These are phyloP conservation scores for Abrus precatorius DNA, from an alignment of 306 rosid genomes.

Conservation along the genomic window DNA sequence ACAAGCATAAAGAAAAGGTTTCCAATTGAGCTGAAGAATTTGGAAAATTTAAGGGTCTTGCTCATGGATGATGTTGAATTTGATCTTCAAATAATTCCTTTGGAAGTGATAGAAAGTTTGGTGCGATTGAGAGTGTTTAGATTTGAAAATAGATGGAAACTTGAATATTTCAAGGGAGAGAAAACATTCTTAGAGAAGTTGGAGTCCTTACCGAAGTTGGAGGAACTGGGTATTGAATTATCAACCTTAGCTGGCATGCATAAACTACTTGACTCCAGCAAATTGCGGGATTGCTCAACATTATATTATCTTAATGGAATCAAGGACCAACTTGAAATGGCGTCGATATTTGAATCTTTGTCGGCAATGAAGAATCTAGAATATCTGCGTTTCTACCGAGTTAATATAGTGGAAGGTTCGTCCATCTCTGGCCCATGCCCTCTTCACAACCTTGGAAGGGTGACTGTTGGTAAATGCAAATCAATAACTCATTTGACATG, in stretches of 20 bases:
- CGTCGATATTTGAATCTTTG: too few species aligned
- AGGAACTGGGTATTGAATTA: neutral
- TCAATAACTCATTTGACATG: slow-evolving; percentile 44
- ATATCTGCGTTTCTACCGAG: too few species aligned
- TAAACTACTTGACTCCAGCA: slow-evolving; percentile 2
- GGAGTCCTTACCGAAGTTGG: slow-evolving; percentile 23
- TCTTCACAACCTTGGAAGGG: neutral
- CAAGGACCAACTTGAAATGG: neutral
- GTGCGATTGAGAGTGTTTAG: slow-evolving; percentile 18
- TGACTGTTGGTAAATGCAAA: accelerated
- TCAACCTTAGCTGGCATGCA: neutral
- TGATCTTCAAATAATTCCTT: neutral
- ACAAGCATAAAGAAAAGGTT: accelerated
- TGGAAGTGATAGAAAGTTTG: slow-evolving; percentile 1
- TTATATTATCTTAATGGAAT: accelerated
- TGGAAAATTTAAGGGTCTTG: neutral
- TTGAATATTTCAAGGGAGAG: neutral
- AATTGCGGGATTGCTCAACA: neutral
- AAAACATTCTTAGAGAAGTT: slow-evolving; percentile 7
- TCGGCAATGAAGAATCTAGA: too few species aligned
- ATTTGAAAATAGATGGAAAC: neutral
- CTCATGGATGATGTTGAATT: neutral
- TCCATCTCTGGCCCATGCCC: too few species aligned
- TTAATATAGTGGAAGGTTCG: too few species aligned
- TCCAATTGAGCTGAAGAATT: neutral